A percentile compares a stretch with the other conserved stretches of the same genome.
Evolutionary conservation across 2,329 filamentous ascomycete genomes (phyloP).

Genomic region (Epicoccum sorghinum): DNA sequence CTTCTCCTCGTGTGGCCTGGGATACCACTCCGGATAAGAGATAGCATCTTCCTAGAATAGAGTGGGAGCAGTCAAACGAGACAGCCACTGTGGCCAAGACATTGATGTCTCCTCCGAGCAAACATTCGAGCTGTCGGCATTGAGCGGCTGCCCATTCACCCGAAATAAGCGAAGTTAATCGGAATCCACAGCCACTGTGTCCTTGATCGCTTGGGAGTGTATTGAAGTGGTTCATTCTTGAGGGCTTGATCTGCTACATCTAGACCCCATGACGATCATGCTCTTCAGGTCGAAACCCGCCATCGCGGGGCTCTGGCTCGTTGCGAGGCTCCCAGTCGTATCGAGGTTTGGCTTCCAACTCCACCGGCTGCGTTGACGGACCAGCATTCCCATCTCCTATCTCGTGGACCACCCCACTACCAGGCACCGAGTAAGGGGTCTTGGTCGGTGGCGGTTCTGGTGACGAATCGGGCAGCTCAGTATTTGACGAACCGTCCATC

Average conservation of each 20-base stretch:
- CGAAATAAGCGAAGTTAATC: too few relatives aligned
- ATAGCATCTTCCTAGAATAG: too few relatives aligned
- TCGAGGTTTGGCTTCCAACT: slow-evolving; percentile 8
- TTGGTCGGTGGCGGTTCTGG: slow-evolving; percentile 1
- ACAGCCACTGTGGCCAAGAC: too few relatives aligned
- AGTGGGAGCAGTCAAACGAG: too few relatives aligned
- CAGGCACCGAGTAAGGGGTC: neutral
- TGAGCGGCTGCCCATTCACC: too few relatives aligned
- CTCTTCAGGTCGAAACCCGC: slow-evolving; percentile 6
- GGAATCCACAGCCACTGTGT: too few relatives aligned
- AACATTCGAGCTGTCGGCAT: too few relatives aligned
- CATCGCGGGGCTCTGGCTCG: slow-evolving; percentile 13
- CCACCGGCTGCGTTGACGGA: neutral
- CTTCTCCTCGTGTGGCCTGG: too few relatives aligned
- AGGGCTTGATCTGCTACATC: neutral
- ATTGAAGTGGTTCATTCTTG: too few relatives aligned
- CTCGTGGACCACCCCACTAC: slow-evolving; percentile 1
- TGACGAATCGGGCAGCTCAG: slow-evolving; percentile 2
- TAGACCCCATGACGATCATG: neutral
- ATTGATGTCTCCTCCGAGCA: too few relatives aligned
- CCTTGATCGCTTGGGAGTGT: too few relatives aligned
- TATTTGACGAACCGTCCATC: slow-evolving; percentile 2
- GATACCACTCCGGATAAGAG: too few relatives aligned
- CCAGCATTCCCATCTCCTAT: neutral
- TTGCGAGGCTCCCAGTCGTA: slow-evolving; percentile 16